Evolutionary conservation across 1,284 basidiomycete genomes (phyloP).

Genomic region (Sporisorium graminicola): DNA sequence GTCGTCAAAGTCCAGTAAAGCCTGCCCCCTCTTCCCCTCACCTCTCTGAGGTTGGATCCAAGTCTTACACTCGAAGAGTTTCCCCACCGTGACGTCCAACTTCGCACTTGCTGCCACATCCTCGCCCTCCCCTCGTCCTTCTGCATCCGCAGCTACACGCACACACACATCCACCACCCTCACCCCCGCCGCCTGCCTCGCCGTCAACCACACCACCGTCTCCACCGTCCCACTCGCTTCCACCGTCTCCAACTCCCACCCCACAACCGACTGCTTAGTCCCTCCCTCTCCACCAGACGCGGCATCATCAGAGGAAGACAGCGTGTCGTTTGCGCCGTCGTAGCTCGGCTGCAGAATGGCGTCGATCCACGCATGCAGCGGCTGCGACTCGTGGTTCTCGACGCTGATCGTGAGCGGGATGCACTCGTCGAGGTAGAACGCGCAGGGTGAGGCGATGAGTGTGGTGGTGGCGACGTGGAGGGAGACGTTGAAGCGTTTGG

Average conservation of each 20-base stretch:
- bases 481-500: slow-evolving; percentile 14
- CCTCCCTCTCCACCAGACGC: neutral
- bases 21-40: neutral
- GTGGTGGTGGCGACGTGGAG: neutral
- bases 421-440: slow-evolving; percentile 29
- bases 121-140: slow-evolving; percentile 5
- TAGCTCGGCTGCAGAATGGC: slow-evolving; percentile 34
- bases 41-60: neutral
- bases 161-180: slow-evolving; percentile 16
- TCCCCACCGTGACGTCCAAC: neutral
- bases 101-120: slow-evolving; percentile 12
- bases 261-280: neutral
- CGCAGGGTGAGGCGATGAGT: neutral
- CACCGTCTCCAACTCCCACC: neutral
- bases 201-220: slow-evolving; percentile 14
- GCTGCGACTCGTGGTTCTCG: slow-evolving; percentile 20
- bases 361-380: slow-evolving; percentile 18
- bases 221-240: slow-evolving; percentile 8
- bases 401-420: slow-evolving; percentile 23
- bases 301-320: neutral
- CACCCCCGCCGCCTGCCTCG: slow-evolving; percentile 10
- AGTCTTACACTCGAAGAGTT: slow-evolving; percentile 10
- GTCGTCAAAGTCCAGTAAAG: slow-evolving; percentile 19
- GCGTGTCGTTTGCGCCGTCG: slow-evolving; percentile 29
- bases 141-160: slow-evolving; percentile 1